Conservation (phyloP, 2,329 filamentous ascomycete species). For the Trichothecium roseum region DNA sequence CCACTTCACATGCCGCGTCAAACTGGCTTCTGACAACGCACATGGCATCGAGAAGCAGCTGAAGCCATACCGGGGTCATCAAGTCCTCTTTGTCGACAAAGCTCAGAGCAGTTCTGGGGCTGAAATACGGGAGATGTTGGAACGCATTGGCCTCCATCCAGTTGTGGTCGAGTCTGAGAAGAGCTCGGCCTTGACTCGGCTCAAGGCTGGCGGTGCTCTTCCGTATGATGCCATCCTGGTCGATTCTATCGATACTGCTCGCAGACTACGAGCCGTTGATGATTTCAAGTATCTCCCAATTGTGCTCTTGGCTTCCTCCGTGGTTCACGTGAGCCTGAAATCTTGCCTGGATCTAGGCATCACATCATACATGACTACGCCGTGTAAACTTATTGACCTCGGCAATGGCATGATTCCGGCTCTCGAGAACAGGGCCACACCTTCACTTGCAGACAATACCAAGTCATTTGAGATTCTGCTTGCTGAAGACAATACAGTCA, state of each 20-base stretch:
- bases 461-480: constrained; percentile 92
- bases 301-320: constrained; percentile 69
- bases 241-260: constrained; percentile 85
- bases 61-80: constrained; percentile 82
- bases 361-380: constrained; percentile 98
- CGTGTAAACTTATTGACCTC: constrained; percentile 85
- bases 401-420: constrained; percentile 95
- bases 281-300: constrained; percentile 98
- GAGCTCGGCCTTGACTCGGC: constrained; percentile 46
- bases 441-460: constrained; percentile 84
- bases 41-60: constrained; percentile 73
- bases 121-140: constrained; percentile 70
- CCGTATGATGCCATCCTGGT: constrained; percentile 94
- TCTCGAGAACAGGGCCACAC: constrained; percentile 83
- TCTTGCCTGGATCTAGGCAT: constrained; percentile 91
- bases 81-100: constrained; percentile 91
- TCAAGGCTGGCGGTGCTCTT: constrained; percentile 44
- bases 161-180: constrained; percentile 74
- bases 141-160: constrained; percentile 67
- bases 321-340: constrained; percentile 86
- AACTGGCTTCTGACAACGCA: constrained; percentile 70
- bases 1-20: constrained; percentile 91
- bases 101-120: constrained; percentile 66
- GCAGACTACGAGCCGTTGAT: constrained; percentile 73
- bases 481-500: constrained; percentile 95